phyloP scores from a whole-genome alignment of 2,329 filamentous ascomycete species.

The Periconia sp. region DNA sequence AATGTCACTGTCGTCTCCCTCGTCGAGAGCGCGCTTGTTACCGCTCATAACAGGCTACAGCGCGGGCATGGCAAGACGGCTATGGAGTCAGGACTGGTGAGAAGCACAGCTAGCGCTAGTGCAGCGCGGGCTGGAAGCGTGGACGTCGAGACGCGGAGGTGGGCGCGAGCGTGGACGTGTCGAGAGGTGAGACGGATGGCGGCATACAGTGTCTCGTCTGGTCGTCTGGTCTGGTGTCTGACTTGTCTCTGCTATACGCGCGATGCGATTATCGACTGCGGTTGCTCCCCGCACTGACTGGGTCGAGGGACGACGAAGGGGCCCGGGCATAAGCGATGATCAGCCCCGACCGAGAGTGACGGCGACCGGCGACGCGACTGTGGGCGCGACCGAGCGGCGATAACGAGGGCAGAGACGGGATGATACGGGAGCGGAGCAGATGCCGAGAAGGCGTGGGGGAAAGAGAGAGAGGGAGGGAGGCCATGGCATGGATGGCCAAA shows the following conservation, averaged over 20 bases:
- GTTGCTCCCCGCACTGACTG: background rate
- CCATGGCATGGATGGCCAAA: too few species aligned
- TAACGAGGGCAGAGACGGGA: slow-evolving; percentile 1
- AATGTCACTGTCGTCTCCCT: slow-evolving; percentile 25
- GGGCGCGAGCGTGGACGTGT: background rate
- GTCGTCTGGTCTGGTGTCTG: background rate
- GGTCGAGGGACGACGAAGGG: slow-evolving; percentile 7
- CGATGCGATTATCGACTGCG: background rate
- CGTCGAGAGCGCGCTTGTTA: slow-evolving; percentile 43
- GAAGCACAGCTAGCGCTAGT: background rate
- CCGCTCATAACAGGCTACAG: slow-evolving; percentile 34
- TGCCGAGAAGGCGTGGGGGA: too few species aligned
- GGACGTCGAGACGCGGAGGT: background rate
- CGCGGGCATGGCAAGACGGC: slow-evolving; percentile 37
- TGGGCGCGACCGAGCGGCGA: background rate
- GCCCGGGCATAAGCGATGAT: slow-evolving; percentile 14
- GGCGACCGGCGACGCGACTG: too few species aligned
- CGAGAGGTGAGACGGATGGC: background rate
- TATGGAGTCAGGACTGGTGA: slow-evolving; percentile 2
- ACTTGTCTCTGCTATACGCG: background rate
- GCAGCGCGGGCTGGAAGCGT: background rate
- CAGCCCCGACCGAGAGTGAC: too few species aligned
- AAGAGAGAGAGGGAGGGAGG: too few species aligned
- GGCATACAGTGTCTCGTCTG: background rate
- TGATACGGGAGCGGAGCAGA: too few species aligned